These are phyloP conservation scores for Capniomyces stellatus DNA, from an alignment of 371 early-diverging fungal species.

Conservation along the genomic window DNA sequence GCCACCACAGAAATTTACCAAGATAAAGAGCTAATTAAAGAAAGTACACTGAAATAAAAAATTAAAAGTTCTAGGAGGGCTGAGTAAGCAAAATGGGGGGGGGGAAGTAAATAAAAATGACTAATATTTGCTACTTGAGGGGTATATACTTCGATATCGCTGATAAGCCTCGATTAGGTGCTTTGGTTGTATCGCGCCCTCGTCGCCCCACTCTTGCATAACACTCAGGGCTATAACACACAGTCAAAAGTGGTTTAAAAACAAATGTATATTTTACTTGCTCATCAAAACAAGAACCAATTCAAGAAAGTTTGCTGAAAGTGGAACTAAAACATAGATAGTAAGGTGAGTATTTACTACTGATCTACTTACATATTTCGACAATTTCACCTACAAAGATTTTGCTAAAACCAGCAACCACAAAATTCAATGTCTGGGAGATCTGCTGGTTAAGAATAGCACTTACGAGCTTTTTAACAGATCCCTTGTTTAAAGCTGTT, in stretches of 20 bases:
- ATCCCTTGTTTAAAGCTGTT: constrained; percentile 64
- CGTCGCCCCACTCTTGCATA: neutral
- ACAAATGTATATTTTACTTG: too few species aligned
- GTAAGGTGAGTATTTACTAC: neutral
- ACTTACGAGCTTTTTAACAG: constrained; percentile 54
- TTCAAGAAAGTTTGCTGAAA: too few species aligned
- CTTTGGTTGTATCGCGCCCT: neutral
- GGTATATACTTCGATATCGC: neutral
- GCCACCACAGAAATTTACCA: too few species aligned
- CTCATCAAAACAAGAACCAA: too few species aligned
- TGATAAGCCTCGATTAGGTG: neutral
- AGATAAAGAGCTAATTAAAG: too few species aligned
- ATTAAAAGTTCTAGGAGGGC: too few species aligned
- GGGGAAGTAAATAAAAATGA: too few species aligned
- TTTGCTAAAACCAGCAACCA: constrained; percentile 84
- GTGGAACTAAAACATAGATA: too few species aligned
- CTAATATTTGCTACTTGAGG: too few species aligned
- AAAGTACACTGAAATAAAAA: too few species aligned
- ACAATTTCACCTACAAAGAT: constrained; percentile 93
- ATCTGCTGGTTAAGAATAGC: constrained; percentile 65
- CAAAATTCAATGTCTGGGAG: constrained; percentile 71
- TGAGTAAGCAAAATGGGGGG: too few species aligned
- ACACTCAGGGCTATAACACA: neutral
- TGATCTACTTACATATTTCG: constrained; percentile 22
- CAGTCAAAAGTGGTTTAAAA: neutral